Evolutionary conservation across 192 early-diverging fungal species (phyloP).

Genomic region (Linnemannia hyalina): DNA sequence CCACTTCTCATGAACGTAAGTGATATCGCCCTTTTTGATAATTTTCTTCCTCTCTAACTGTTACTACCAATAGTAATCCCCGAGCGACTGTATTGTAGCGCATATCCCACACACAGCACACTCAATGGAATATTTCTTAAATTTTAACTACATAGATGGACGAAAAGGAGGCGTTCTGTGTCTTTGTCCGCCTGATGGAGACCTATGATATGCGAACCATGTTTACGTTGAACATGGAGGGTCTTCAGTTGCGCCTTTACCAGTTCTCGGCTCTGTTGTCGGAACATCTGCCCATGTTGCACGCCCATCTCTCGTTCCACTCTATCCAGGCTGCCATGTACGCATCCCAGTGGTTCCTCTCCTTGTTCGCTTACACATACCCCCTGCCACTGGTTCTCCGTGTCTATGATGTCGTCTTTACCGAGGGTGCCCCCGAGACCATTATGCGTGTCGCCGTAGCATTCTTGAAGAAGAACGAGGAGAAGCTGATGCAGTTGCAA

Average conservation of each 20-base stretch:
- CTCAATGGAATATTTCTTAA: no score
- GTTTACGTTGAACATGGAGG: conserved; percentile 95
- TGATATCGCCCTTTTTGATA: neutral
- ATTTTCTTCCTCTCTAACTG: no score
- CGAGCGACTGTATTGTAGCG: neutral
- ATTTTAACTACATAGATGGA: conserved; percentile 75
- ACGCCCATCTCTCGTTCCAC: conserved; percentile 78
- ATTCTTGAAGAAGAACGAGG: conserved; percentile 86
- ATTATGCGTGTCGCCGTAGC: conserved; percentile 93
- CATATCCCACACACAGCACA: neutral
- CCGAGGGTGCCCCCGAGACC: conserved; percentile 90
- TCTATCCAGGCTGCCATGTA: conserved; percentile 91
- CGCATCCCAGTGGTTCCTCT: conserved; percentile 97
- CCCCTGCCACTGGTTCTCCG: conserved; percentile 91
- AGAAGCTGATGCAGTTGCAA: conserved; percentile 71
- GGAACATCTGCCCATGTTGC: conserved; percentile 83
- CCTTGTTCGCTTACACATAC: conserved; percentile 96
- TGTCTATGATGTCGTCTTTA: conserved; percentile 93
- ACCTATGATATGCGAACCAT: conserved; percentile 92
- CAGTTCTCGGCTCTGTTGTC: conserved; percentile 87
- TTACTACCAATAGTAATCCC: neutral
- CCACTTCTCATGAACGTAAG: conserved; percentile 92
- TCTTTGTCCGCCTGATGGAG: conserved; percentile 95
- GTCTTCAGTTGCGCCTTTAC: conserved; percentile 89
- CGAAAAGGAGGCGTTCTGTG: conserved; percentile 94